Percentiles rank a stretch among this genome's conserved stretches.
phyloP scores from a whole-genome alignment of 371 early-diverging fungal species.

The Circinella minor region DNA sequence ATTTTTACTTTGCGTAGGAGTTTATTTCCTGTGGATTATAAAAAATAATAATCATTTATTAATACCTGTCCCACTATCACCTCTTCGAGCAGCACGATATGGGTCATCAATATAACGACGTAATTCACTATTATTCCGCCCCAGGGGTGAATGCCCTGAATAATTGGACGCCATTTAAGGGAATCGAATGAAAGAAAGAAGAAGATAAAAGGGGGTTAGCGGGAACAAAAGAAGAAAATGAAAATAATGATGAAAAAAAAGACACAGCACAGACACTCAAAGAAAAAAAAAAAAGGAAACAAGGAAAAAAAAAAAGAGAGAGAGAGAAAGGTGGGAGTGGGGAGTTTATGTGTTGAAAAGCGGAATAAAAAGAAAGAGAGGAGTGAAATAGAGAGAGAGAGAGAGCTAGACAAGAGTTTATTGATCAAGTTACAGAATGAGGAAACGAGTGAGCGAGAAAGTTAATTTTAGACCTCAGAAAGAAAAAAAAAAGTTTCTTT shows the following conservation, averaged over 20 bases:
- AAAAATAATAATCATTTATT: too few species aligned
- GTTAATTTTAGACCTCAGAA: constrained; percentile 11
- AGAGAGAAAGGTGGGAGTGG: not conserved
- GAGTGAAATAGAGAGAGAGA: not conserved
- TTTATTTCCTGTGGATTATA: not conserved
- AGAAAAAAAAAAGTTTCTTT: not conserved
- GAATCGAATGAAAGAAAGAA: not conserved
- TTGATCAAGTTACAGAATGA: too few species aligned
- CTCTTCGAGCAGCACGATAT: constrained; percentile 15
- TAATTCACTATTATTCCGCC: not conserved
- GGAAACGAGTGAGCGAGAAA: not conserved
- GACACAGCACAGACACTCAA: too few species aligned
- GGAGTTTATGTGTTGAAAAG: too few species aligned
- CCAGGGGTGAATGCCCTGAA: not conserved
- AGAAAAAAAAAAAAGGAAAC: not conserved
- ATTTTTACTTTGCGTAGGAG: not conserved
- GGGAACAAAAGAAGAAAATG: not conserved
- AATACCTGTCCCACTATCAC: not conserved
- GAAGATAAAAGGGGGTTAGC: not conserved
- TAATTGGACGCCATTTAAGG: not conserved
- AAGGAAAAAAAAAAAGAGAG: not conserved
- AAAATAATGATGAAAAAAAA: not conserved
- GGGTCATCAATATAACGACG: constrained; percentile 10
- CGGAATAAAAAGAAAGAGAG: too few species aligned
- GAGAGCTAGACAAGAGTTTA: not conserved